phyloP scores from a whole-genome alignment of 1,284 basidiomycete genomes.

The Ustilago xerochloae region DNA sequence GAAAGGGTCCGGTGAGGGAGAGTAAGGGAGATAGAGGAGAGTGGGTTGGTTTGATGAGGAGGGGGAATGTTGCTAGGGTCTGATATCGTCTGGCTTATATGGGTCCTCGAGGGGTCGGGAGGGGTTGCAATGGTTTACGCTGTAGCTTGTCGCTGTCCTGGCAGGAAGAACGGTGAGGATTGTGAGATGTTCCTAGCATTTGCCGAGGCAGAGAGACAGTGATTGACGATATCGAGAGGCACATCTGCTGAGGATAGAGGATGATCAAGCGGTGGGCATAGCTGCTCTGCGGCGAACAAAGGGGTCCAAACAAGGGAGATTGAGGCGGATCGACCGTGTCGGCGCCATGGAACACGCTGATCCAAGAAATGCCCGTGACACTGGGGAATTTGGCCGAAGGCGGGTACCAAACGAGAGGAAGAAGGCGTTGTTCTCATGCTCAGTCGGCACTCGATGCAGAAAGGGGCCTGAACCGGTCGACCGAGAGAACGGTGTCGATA shows the following conservation, averaged over 20 bases:
- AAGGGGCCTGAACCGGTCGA: conserved; percentile 1
- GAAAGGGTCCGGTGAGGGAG: not conserved
- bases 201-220: conserved; percentile 23
- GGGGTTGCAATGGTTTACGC: conserved; percentile 10
- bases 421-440: not conserved
- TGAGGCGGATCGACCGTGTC: conserved; percentile 42
- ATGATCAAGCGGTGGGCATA: not conserved
- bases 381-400: conserved; percentile 28
- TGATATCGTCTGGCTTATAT: conserved; percentile 21
- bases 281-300: conserved; percentile 36
- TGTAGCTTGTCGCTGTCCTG: conserved; percentile 8
- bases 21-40: not conserved
- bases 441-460: conserved; percentile 6
- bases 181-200: conserved; percentile 29
- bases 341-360: conserved; percentile 19
- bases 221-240: conserved; percentile 13
- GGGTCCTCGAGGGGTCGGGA: conserved; percentile 4
- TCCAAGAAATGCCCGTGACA: conserved; percentile 42
- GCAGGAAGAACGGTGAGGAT: not conserved
- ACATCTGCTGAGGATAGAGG: not conserved
- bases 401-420: conserved; percentile 21
- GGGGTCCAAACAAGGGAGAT: conserved; percentile 8
- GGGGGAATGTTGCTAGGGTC: not conserved
- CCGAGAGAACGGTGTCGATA: conserved; percentile 15
- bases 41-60: conserved; percentile 5